phyloP scores from a whole-genome alignment of 208 protist species.

The Acanthamoeba royreba region DNA sequence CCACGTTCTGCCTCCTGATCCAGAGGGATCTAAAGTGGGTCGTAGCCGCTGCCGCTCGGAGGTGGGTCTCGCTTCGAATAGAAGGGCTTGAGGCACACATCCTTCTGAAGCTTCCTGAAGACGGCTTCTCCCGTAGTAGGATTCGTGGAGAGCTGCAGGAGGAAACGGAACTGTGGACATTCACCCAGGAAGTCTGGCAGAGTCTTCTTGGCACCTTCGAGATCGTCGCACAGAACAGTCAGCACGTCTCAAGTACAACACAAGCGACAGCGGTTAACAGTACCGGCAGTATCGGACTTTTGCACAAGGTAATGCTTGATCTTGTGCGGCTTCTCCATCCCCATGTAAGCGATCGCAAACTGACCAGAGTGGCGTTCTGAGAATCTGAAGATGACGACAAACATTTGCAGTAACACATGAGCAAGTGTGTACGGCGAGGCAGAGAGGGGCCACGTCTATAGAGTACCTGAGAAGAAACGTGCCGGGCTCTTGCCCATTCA shows the following conservation, averaged over 20 bases:
- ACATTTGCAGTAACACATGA: neutral
- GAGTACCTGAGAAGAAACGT: conserved; percentile 24
- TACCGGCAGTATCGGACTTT: conserved; percentile 40
- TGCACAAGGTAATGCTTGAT: conserved; percentile 48
- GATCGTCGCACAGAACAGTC: too few relatives aligned
- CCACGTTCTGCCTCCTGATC: too few relatives aligned
- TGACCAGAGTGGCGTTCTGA: conserved; percentile 40
- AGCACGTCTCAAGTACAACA: too few relatives aligned
- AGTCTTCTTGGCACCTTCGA: neutral
- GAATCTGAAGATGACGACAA: neutral
- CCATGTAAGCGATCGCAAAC: conserved; percentile 43
- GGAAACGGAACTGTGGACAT: conserved; percentile 43
- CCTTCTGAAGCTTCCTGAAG: conserved; percentile 46
- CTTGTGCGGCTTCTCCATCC: conserved; percentile 26
- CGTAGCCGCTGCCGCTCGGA: conserved; percentile 41
- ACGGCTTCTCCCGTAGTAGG: conserved; percentile 37
- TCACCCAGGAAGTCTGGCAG: conserved; percentile 41
- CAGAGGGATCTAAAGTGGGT: conserved; percentile 39
- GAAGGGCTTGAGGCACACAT: conserved; percentile 41
- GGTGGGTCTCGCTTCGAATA: conserved; percentile 44
- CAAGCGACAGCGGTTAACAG: too few relatives aligned
- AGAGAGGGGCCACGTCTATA: neutral
- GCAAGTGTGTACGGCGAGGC: neutral
- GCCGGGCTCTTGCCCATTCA: conserved; percentile 43
- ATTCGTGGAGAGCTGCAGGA: conserved; percentile 40